Percentiles rank a stretch among this genome's conserved stretches.
Conservation (phyloP, 2,329 filamentous ascomycete genomes). For the Diplodia corticola region DNA sequence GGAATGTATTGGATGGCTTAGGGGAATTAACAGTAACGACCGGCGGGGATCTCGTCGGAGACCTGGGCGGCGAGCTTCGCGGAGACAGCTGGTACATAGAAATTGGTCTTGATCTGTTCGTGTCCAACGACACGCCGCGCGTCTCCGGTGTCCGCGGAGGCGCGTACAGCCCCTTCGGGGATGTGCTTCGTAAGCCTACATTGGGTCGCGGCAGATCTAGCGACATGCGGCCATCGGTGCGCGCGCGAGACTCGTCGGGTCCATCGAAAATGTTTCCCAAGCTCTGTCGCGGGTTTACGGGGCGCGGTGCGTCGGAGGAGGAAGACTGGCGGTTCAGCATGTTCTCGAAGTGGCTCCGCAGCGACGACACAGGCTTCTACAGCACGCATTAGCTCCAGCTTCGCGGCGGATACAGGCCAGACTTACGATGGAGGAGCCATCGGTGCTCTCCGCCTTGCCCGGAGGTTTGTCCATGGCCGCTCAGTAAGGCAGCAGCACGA, state of each 20-base stretch:
- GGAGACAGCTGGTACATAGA: constrained; percentile 52
- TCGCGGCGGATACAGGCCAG: background rate
- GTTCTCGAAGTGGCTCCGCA: constrained; percentile 79
- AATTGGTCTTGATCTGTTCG: constrained; percentile 44
- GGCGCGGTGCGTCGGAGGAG: constrained; percentile 25
- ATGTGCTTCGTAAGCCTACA: constrained; percentile 10
- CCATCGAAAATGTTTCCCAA: constrained; percentile 33
- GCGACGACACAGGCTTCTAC: constrained; percentile 78
- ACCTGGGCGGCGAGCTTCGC: constrained; percentile 37
- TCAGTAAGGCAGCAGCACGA: constrained; percentile 5
- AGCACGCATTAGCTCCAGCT: constrained; percentile 26
- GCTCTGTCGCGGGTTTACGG: constrained; percentile 36
- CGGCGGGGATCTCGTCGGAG: constrained; percentile 59
- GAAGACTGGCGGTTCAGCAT: constrained; percentile 53
- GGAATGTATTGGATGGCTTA: constrained; percentile 62
- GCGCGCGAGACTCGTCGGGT: constrained; percentile 32
- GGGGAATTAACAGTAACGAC: constrained; percentile 70
- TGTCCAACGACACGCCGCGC: constrained; percentile 19
- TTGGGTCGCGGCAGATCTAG: constrained; percentile 44
- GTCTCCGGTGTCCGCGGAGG: constrained; percentile 26
- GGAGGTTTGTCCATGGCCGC: constrained; percentile 36
- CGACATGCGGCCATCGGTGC: constrained; percentile 41
- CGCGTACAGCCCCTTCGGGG: constrained; percentile 19
- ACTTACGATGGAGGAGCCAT: constrained; percentile 74
- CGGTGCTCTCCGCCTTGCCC: constrained; percentile 58